A percentile compares a stretch with the other conserved stretches of the same genome.
Evolutionary conservation across 768 basidiomycete genomes (phyloP).

Genomic region (Pulveroboletus frians): DNA sequence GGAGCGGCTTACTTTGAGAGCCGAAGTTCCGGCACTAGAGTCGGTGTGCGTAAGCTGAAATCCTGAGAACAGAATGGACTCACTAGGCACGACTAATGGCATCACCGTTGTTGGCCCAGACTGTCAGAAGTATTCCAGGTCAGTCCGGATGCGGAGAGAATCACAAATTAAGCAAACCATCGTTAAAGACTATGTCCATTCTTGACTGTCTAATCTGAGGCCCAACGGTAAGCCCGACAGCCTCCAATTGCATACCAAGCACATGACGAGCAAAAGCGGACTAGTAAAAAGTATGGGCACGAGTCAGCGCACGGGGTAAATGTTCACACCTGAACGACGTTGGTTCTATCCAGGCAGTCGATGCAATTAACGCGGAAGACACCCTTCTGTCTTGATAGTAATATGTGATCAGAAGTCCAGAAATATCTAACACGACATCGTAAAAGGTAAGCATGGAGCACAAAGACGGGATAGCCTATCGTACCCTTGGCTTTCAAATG

Average conservation of each 20-base stretch:
- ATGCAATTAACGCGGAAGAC: conserved; percentile 92
- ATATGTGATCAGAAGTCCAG: conserved; percentile 67
- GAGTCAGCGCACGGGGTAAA: not conserved
- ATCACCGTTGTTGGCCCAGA: conserved; percentile 99
- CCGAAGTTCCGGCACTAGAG: conserved; percentile 88
- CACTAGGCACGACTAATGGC: conserved; percentile 86
- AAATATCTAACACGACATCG: conserved; percentile 52
- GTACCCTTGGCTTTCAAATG: conserved; percentile 79
- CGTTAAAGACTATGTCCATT: conserved; percentile 73
- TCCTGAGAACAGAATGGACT: conserved; percentile 24
- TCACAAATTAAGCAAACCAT: conserved; percentile 42
- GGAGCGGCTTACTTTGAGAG: conserved; percentile 67
- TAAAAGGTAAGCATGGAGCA: not conserved
- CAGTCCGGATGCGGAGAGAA: not conserved
- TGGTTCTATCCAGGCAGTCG: conserved; percentile 92
- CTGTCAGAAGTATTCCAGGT: conserved; percentile 32
- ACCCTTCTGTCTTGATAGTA: conserved; percentile 79
- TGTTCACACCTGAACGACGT: conserved; percentile 74
- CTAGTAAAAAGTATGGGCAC: conserved; percentile 34
- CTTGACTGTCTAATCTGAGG: conserved; percentile 50
- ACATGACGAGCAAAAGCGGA: conserved; percentile 89
- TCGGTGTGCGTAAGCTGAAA: conserved; percentile 12
- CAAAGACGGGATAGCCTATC: conserved; percentile 5
- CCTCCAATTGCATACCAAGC: conserved; percentile 68
- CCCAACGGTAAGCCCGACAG: conserved; percentile 61